Evolutionary conservation across 768 basidiomycete genomes (phyloP), one percentile per base, ranked within the genome.

Genomic region (Hypholoma sublateritium): DNA sequence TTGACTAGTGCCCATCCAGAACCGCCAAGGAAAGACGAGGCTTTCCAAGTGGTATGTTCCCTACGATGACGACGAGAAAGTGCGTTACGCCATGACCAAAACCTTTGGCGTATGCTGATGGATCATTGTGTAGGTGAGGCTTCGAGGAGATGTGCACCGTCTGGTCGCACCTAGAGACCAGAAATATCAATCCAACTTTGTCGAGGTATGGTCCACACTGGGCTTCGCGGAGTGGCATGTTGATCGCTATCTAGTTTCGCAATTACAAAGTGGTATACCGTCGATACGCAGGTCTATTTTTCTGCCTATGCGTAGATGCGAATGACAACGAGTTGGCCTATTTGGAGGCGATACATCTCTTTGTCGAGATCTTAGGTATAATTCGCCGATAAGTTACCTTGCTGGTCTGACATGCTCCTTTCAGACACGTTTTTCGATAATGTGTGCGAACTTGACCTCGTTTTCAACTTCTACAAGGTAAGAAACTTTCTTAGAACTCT

Each of bases 11-110:
- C n/a, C 19, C 9, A 9, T 42, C 4, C 63, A 98, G 95, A 98
- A 98, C 70, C 87, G 96, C 39, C 97, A 99, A 77, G 97, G 97
- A 16, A 99, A 99, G 77, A 98, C 96, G 3, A 81, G 97, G 55
- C 72, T 98, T 49, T 95, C 93, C 9, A 98, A 98, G 74, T 99
- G 96, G 96, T 98, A 98, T 77, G 93, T 93, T 24, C 97, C 97
- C 1, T 98, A 95, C 64, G 95, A 98, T 65, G 97, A 99, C 68
- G 97, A 99, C 64, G 97, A 98, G 80, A 99, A 98, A 87, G 93
- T 93, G 45, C 32, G 65, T 43, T 13, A 32, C 32, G 65, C 42
- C 11, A 32, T 47, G 21, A 2, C 14, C 12, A 11, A 24, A 5
- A 6, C 39, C 25, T 8, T 9, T 21, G 28, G n/a, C 13, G 50